Evolutionary conservation across 1,284 basidiomycete species (phyloP).

Genomic region (Rhodotorula glutinis): DNA sequence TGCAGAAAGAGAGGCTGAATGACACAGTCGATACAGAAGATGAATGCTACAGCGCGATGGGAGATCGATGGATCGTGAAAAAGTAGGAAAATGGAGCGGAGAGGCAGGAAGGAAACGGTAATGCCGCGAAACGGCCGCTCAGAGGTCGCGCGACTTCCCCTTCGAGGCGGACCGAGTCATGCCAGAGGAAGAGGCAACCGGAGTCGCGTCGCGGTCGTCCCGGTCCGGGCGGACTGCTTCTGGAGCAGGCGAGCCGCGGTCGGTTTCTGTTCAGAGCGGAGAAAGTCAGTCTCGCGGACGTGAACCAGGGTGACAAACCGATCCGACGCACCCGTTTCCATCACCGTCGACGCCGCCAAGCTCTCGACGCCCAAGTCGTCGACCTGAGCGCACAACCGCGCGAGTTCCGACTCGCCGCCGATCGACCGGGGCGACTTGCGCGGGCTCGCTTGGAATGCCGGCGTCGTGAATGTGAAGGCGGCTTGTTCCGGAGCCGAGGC

Average conservation of each 20-base stretch:
- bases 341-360: neutral
- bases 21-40: too few species aligned
- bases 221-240: neutral
- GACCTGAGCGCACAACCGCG: constrained; percentile 25
- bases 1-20: too few species aligned
- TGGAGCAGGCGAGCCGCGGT: neutral
- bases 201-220: neutral
- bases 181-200: neutral
- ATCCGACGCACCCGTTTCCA: constrained; percentile 16
- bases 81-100: too few species aligned
- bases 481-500: neutral
- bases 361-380: constrained; percentile 17
- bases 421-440: neutral
- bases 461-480: neutral
- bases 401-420: constrained; percentile 15
- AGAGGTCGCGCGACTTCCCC: neutral
- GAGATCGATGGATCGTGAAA: too few species aligned
- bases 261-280: neutral
- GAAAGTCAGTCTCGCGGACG: neutral
- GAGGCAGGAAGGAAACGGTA: neutral
- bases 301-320: too few species aligned
- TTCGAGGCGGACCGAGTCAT: neutral
- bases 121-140: neutral
- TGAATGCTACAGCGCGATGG: too few species aligned
- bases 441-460: neutral